These are phyloP conservation scores for Malus orientalis DNA, from an alignment of 306 rosid genomes.

Conservation along the genomic window DNA sequence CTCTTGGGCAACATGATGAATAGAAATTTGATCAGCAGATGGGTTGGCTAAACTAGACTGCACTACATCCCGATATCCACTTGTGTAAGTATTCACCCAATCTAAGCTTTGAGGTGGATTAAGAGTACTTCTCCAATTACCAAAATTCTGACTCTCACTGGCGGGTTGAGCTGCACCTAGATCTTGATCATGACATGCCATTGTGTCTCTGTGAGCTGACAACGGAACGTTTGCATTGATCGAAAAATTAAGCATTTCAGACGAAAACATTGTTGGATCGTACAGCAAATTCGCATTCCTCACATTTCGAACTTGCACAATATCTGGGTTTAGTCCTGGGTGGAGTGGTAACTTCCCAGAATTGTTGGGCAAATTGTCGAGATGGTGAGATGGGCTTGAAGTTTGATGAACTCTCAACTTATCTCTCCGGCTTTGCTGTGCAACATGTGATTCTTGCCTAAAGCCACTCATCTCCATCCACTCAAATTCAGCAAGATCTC, in stretches of 20 bases:
- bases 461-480: constrained; percentile 50
- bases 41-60: constrained; percentile 5
- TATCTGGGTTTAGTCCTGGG: constrained; percentile 30
- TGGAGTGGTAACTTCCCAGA: constrained; percentile 20
- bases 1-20: constrained; percentile 19
- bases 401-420: constrained; percentile 58
- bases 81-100: constrained; percentile 43
- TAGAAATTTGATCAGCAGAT: constrained; percentile 3
- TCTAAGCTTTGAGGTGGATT: constrained; percentile 32
- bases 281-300: constrained; percentile 50
- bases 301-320: constrained; percentile 45
- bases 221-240: constrained; percentile 14
- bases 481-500: background rate
- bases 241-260: constrained; percentile 40
- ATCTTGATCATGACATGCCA: background rate
- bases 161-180: background rate
- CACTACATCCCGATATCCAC: constrained; percentile 8
- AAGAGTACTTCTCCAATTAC: constrained; percentile 28
- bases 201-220: constrained; percentile 1
- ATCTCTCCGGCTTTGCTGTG: constrained; percentile 83
- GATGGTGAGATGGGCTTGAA: background rate
- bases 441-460: constrained; percentile 69
- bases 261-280: constrained; percentile 31
- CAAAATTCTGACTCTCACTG: constrained; percentile 12
- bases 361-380: constrained; percentile 20